phyloP scores from a whole-genome alignment of 2,329 filamentous ascomycete species.

The Zelopaecilomyces penicillatus region DNA sequence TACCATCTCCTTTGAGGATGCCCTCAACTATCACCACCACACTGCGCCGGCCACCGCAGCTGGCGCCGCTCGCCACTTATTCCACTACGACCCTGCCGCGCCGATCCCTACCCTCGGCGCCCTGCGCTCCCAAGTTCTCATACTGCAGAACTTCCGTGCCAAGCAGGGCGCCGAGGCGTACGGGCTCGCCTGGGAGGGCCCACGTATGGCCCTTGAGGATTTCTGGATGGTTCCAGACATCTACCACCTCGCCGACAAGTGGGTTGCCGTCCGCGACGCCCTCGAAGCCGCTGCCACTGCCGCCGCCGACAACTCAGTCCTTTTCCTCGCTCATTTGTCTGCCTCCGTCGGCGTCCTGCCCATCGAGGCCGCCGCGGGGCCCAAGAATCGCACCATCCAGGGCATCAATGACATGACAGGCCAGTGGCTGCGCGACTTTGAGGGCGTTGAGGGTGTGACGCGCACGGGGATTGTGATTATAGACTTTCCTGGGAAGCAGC shows the following conservation, averaged over 20 bases:
- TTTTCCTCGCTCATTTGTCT: conserved; percentile 40
- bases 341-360: conserved; percentile 40
- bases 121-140: conserved; percentile 36
- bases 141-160: conserved; percentile 39
- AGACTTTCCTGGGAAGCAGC: conserved; percentile 37
- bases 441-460: conserved; percentile 16
- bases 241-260: conserved; percentile 37
- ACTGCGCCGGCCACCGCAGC: conserved; percentile 24
- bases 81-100: conserved; percentile 20
- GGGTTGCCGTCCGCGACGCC: conserved; percentile 33
- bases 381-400: conserved; percentile 30
- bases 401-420: conserved; percentile 44
- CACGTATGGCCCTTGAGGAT: conserved; percentile 39
- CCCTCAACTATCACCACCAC: conserved; percentile 33
- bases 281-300: conserved; percentile 29
- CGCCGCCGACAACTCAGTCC: conserved; percentile 23
- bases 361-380: conserved; percentile 41
- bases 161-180: conserved; percentile 21
- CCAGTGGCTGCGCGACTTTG: conserved; percentile 30
- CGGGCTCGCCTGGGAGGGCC: conserved; percentile 37
- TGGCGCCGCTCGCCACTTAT: conserved; percentile 29
- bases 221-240: conserved; percentile 36
- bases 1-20: conserved; percentile 34
- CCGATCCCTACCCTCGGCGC: conserved; percentile 36
- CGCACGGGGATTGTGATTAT: conserved; percentile 39